These are phyloP conservation scores for Rhizopogon salebrosus DNA, from an alignment of 768 basidiomycete genomes.

Conservation along the genomic window DNA sequence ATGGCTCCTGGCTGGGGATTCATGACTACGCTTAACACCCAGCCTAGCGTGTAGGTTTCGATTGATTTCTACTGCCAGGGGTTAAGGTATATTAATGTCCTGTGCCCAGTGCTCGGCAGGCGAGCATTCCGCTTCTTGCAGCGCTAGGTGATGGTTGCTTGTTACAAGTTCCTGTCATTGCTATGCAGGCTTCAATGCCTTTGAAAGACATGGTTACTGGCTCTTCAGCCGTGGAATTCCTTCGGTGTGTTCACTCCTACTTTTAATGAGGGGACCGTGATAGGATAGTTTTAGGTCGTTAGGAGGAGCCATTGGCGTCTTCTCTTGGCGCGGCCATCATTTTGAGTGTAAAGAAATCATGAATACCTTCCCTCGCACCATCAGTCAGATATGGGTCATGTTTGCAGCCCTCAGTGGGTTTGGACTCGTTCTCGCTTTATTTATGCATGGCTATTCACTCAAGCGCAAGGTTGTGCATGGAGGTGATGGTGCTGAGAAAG, in stretches of 20 bases:
- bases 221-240: constrained; percentile 64
- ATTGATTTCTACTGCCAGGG: background rate
- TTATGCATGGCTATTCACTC: constrained; percentile 57
- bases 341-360: constrained; percentile 50
- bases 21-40: constrained; percentile 61
- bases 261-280: background rate
- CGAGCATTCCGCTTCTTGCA: constrained; percentile 62
- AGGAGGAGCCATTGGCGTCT: constrained; percentile 75
- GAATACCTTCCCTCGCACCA: constrained; percentile 59
- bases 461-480: constrained; percentile 42
- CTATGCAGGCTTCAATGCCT: constrained; percentile 84
- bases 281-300: constrained; percentile 40
- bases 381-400: constrained; percentile 61
- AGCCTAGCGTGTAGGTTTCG: constrained; percentile 41
- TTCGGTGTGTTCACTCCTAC: constrained; percentile 39
- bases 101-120: constrained; percentile 49
- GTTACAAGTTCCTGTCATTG: constrained; percentile 67
- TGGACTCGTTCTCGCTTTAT: constrained; percentile 45
- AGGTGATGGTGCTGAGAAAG: constrained; percentile 14
- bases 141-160: constrained; percentile 60
- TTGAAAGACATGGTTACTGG: constrained; percentile 82
- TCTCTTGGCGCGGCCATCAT: constrained; percentile 71
- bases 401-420: constrained; percentile 52
- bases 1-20: constrained; percentile 66
- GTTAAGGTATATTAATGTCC: constrained; percentile 7